Base-by-base conservation (phyloP, 108 stramenopile genomes). In the Fragilaria crotonensis region DNA sequence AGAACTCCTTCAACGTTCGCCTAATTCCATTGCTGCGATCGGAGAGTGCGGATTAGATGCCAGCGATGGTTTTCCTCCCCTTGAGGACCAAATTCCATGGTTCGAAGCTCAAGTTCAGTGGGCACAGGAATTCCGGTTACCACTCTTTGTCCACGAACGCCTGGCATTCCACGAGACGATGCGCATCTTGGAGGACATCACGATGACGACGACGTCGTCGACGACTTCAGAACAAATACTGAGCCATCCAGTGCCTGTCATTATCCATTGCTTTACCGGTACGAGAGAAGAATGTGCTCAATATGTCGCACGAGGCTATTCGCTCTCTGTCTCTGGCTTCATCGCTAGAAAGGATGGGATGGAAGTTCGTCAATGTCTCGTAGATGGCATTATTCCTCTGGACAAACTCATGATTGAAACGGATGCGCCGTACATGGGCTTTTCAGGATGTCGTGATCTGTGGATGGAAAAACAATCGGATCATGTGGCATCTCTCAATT, bases 401-500 rank as follows among this genome's bases (percentile, higher is more conserved):
- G 83, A 86, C 25, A 67, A 57, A 47, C 77, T 92, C 23, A 84
- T 88, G 87, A 78, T 92, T 29, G 90, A 92, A 66, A 92, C 85
- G 3, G 90, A 92, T 74, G 77, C 90, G 14, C 90, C 90, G 0
- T 92, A 92, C 69, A 92, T 92, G 90, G 90, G 90, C 0, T 92
- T 92, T 62, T 33, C 54, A 1, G 59, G 54, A 7, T 81, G 80
- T 63, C 75, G 84, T 7, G 54, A 79, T 18, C 41, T 36, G 1
- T 89, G 81, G 36, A 60, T 81, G 21, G 72, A 83, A 19, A 58
- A 54, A 9, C 74, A 89, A 25, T 48, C 71, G 26, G 82, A 71
- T 5, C 59, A 45, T 22, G 45, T 77, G 17, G 32, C 55, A 2
- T 52, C 31, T 32, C 36, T 89, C 51, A 68, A 66, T 46, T 49